A percentile compares a stretch with the other conserved stretches of the same genome.
phyloP scores from a whole-genome alignment of 148 eudicot species.

The Amaranthus cruentus region DNA sequence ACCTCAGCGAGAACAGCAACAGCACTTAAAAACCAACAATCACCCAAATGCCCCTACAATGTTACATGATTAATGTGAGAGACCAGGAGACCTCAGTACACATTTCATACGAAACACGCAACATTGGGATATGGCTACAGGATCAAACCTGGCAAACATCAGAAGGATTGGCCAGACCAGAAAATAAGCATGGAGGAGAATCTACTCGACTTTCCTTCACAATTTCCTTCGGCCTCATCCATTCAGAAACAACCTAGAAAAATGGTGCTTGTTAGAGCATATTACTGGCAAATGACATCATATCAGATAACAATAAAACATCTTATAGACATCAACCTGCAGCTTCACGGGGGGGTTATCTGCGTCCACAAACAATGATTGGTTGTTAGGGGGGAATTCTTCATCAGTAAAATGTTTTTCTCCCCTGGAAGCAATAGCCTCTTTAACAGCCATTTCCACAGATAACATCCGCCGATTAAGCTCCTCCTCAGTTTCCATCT shows the following conservation, averaged over 20 bases:
- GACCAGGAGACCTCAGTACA: not conserved
- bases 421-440: constrained; percentile 86
- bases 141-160: constrained; percentile 96
- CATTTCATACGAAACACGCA: not conserved
- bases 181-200: constrained; percentile 78
- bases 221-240: constrained; percentile 86
- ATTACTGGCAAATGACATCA: constrained; percentile 6
- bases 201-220: constrained; percentile 62
- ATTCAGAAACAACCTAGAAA: constrained; percentile 78
- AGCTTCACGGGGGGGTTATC: constrained; percentile 70
- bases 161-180: constrained; percentile 88
- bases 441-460: constrained; percentile 95
- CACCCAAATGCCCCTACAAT: constrained; percentile 90
- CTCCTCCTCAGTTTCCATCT: constrained; percentile 85
- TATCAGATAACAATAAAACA: not conserved
- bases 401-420: constrained; percentile 86
- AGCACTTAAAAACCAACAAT: constrained; percentile 99
- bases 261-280: constrained; percentile 12
- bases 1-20: constrained; percentile 98
- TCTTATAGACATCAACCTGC: constrained; percentile 45
- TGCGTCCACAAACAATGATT: constrained; percentile 80
- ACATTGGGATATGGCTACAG: not conserved
- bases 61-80: constrained; percentile 14
- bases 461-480: constrained; percentile 90
- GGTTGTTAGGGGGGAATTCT: constrained; percentile 89